phyloP scores from a whole-genome alignment of 805 yeast genomes.

The Isabelozyma gotoi region DNA sequence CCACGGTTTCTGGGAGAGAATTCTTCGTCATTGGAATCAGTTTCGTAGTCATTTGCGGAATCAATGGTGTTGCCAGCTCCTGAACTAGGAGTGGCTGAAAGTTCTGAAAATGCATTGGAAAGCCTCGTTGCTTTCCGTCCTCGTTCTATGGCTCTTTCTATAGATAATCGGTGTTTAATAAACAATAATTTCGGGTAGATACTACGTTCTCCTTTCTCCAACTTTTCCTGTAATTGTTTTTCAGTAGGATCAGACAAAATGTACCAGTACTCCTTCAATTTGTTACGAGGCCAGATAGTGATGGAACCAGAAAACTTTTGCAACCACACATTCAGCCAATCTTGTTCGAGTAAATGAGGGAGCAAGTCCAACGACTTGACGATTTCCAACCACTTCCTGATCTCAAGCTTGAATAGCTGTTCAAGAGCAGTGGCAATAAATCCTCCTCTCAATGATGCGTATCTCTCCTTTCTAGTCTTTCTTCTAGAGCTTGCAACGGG shows the following conservation, averaged over 20 bases:
- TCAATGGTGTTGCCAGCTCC: background rate
- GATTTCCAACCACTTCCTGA: conserved; percentile 73
- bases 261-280: conserved; percentile 56
- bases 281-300: conserved; percentile 72
- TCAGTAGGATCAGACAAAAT: conserved; percentile 69
- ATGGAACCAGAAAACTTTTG: conserved; percentile 75
- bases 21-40: conserved; percentile 10
- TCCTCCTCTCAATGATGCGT: conserved; percentile 65
- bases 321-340: conserved; percentile 76
- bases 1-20: background rate
- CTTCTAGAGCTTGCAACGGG: conserved; percentile 63
- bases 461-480: conserved; percentile 29
- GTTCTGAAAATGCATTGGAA: conserved; percentile 6
- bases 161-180: conserved; percentile 58
- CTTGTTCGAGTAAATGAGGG: conserved; percentile 70
- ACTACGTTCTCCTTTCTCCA: conserved; percentile 61
- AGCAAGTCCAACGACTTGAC: conserved; percentile 63
- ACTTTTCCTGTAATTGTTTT: conserved; percentile 53
- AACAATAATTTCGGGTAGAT: conserved; percentile 67
- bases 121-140: conserved; percentile 39
- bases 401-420: conserved; percentile 67
- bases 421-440: conserved; percentile 72
- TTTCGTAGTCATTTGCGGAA: conserved; percentile 3
- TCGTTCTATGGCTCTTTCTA: conserved; percentile 62
- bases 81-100: conserved; percentile 1